Evolutionary conservation across 768 basidiomycete genomes (phyloP).

Genomic region (Lactifluus pinguis): DNA sequence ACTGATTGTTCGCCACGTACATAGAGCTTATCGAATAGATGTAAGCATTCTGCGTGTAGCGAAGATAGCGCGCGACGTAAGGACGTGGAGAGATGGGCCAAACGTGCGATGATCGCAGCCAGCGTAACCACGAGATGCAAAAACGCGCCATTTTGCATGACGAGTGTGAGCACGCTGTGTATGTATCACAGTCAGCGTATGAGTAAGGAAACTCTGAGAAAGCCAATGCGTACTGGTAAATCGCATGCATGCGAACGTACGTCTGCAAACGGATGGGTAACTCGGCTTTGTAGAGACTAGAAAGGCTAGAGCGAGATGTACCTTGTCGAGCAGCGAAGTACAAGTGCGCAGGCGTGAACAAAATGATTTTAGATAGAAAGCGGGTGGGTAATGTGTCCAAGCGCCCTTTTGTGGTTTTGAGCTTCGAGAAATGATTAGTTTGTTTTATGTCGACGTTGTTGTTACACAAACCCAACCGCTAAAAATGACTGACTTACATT

Average conservation of each 20-base stretch:
- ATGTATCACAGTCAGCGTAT: too few relatives aligned
- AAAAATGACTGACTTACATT: conserved; percentile 28
- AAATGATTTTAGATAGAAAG: conserved; percentile 27
- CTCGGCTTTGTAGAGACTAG: not conserved
- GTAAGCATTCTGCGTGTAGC: conserved; percentile 1
- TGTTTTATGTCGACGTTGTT: too few relatives aligned
- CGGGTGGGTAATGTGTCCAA: conserved; percentile 55
- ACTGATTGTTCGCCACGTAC: not conserved
- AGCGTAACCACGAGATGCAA: conserved; percentile 57
- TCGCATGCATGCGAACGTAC: conserved; percentile 34
- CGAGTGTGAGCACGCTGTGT: conserved; percentile 49
- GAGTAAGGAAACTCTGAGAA: not conserved
- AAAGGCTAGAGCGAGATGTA: conserved; percentile 20
- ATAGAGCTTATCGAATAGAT: not conserved
- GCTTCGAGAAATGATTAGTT: conserved; percentile 32
- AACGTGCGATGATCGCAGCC: conserved; percentile 50
- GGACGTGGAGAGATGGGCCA: conserved; percentile 24
- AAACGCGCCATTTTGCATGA: conserved; percentile 68
- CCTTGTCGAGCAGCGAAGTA: conserved; percentile 39
- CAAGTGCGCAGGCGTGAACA: conserved; percentile 30
- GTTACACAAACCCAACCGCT: not conserved
- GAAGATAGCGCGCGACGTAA: not conserved
- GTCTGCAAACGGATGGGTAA: conserved; percentile 30
- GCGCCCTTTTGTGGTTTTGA: conserved; percentile 45
- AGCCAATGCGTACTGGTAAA: conserved; percentile 38